Percentiles rank a stretch among this genome's conserved stretches.
These are phyloP conservation scores for Oxalis stricta DNA, from an alignment of 441 rosid species.

Conservation along the genomic window DNA sequence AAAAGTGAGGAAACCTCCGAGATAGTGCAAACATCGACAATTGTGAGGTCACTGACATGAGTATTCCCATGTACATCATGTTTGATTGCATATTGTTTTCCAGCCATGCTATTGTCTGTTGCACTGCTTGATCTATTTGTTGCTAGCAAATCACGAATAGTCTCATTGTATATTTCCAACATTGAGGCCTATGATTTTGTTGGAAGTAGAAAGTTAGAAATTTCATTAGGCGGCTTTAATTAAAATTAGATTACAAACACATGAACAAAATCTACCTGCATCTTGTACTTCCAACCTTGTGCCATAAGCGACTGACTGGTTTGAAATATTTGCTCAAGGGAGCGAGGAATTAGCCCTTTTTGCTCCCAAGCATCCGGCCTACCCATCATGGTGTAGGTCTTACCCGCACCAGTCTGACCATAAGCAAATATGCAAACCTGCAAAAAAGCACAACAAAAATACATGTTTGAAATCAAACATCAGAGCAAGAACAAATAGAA, in stretches of 20 bases:
- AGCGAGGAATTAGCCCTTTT: slow-evolving; percentile 86
- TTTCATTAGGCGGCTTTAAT: not conserved
- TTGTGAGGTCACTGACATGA: slow-evolving; percentile 65
- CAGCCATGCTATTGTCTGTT: slow-evolving; percentile 41
- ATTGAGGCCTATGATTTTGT: slow-evolving; percentile 58
- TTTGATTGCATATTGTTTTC: slow-evolving; percentile 70
- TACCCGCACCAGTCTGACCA: slow-evolving; percentile 97
- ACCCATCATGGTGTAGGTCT: slow-evolving; percentile 99
- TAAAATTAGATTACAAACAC: no score
- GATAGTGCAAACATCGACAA: slow-evolving; percentile 71
- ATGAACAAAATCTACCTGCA: slow-evolving; percentile 49
- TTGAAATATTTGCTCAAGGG: slow-evolving; percentile 78
- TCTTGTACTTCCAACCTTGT: slow-evolving; percentile 90
- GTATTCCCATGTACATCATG: slow-evolving; percentile 80
- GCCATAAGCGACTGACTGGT: slow-evolving; percentile 55
- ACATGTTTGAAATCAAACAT: not conserved
- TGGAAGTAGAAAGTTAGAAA: slow-evolving; percentile 4
- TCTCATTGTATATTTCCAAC: slow-evolving; percentile 93
- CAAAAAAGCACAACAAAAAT: not conserved
- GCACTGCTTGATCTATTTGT: slow-evolving; percentile 25
- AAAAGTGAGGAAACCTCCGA: slow-evolving; percentile 66
- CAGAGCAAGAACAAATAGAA: not conserved
- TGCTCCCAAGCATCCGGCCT: slow-evolving; percentile 54
- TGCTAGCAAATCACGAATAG: slow-evolving; percentile 69
- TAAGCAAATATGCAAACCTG: slow-evolving; percentile 98